phyloP scores from a whole-genome alignment of 2,329 filamentous ascomycete genomes.

The Microsporum canis region DNA sequence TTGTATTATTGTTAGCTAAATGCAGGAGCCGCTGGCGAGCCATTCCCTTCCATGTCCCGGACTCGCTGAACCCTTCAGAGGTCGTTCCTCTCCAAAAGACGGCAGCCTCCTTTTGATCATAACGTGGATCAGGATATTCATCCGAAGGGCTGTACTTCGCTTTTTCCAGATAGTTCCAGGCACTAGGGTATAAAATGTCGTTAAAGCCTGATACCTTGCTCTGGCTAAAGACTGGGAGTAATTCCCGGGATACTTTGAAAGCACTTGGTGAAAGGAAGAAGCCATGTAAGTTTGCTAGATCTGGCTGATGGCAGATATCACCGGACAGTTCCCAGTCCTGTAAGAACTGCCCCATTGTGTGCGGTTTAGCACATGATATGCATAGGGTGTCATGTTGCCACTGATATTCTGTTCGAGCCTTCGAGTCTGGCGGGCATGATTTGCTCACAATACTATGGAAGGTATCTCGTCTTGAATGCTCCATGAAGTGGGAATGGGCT shows the following conservation, averaged over 20 bases:
- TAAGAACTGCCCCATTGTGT: slow-evolving; percentile 57
- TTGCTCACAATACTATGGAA: slow-evolving; percentile 36
- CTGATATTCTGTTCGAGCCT: slow-evolving; percentile 45
- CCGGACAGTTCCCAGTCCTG: slow-evolving; percentile 53
- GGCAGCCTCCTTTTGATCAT: slow-evolving; percentile 50
- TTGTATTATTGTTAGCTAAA: slow-evolving; percentile 46
- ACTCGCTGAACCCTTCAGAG: slow-evolving; percentile 43
- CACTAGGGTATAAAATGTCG: slow-evolving; percentile 62
- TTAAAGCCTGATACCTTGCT: slow-evolving; percentile 61
- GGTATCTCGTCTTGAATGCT: slow-evolving; percentile 30
- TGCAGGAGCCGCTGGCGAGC: slow-evolving; percentile 61
- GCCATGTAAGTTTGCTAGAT: slow-evolving; percentile 61
- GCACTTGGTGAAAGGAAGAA: slow-evolving; percentile 57
- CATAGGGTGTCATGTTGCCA: slow-evolving; percentile 58
- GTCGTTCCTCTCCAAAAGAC: slow-evolving; percentile 61
- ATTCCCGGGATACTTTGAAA: slow-evolving; percentile 49
- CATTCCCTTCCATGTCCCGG: slow-evolving; percentile 54
- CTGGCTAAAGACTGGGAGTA: slow-evolving; percentile 65
- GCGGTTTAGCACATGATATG: slow-evolving; percentile 48
- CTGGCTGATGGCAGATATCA: slow-evolving; percentile 65
- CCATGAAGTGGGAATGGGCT: slow-evolving; percentile 28
- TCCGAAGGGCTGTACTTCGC: slow-evolving; percentile 42
- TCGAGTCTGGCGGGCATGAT: slow-evolving; percentile 53
- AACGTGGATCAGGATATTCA: slow-evolving; percentile 43
- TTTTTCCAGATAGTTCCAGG: slow-evolving; percentile 52